phyloP scores from a whole-genome alignment of 2,329 filamentous ascomycete species.

The Hymenoscyphus linearis region DNA sequence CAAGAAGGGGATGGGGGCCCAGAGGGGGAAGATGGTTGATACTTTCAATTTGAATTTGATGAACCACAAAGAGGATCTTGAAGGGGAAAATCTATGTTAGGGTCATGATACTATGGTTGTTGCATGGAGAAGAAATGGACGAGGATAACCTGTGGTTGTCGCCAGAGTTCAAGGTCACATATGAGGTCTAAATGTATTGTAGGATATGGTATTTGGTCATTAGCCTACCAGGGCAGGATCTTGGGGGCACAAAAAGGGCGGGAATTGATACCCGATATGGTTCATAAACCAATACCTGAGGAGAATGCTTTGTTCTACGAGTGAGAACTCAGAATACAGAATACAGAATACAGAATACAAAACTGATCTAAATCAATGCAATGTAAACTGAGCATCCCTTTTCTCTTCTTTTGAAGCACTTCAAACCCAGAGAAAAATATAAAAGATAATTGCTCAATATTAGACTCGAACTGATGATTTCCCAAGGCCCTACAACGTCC shows the following conservation, averaged over 20 bases:
- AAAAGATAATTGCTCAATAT: neutral
- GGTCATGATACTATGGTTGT: neutral
- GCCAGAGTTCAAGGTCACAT: neutral
- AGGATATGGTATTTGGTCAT: neutral
- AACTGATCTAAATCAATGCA: too few species aligned
- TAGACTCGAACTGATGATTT: neutral
- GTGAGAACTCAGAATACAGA: neutral
- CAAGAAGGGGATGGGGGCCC: conserved; percentile 7
- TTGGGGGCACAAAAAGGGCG: neutral
- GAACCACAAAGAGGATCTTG: neutral
- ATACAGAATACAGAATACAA: too few species aligned
- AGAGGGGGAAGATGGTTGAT: conserved; percentile 10
- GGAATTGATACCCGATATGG: neutral
- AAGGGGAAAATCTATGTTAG: neutral
- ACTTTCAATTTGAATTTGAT: neutral
- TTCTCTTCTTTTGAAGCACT: too few species aligned
- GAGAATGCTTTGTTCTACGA: neutral
- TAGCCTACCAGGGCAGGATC: neutral
- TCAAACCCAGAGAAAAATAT: neutral
- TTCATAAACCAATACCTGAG: neutral
- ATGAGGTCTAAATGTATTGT: neutral
- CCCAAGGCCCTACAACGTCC: neutral
- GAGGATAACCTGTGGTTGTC: neutral
- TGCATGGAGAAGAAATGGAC: neutral
- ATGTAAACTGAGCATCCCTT: too few species aligned